A percentile compares a stretch with the other conserved stretches of the same genome.
phyloP scores from a whole-genome alignment of 257 asterid species.

The Solanum lycopersicoides region DNA sequence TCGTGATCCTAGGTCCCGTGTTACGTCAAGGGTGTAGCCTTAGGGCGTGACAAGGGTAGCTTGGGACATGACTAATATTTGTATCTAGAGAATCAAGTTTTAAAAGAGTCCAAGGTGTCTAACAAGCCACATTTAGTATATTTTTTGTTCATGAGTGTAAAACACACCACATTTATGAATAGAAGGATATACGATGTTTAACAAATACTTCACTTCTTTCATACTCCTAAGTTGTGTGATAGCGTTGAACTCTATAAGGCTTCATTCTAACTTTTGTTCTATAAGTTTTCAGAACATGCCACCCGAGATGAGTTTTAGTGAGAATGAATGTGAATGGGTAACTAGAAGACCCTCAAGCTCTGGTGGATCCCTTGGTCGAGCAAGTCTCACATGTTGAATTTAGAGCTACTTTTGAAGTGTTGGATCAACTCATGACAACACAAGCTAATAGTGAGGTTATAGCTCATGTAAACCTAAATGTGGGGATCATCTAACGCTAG shows the following conservation, averaged over 20 bases:
- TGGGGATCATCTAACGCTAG: neutral
- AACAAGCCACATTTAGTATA: neutral
- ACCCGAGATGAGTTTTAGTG: neutral
- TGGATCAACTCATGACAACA: neutral
- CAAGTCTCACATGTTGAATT: neutral
- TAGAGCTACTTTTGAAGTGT: neutral
- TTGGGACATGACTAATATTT: neutral
- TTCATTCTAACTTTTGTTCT: neutral
- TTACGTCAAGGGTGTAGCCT: too few relatives aligned
- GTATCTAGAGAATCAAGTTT: neutral
- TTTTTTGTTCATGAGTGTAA: neutral
- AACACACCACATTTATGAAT: neutral
- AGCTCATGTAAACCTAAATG: neutral
- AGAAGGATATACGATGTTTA: too few relatives aligned
- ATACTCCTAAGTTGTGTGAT: neutral
- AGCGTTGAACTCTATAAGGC: neutral
- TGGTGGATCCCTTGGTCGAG: neutral
- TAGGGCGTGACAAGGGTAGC: too few relatives aligned
- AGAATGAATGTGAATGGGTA: neutral
- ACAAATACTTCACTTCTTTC: neutral
- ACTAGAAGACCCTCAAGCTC: neutral
- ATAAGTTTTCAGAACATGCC: neutral
- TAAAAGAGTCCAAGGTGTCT: neutral
- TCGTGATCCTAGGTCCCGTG: too few relatives aligned
- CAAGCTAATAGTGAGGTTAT: neutral